Percentiles rank a stretch among this genome's conserved stretches.
These are phyloP conservation scores for Rubia yunnanensis DNA, from an alignment of 257 asterid species.

Conservation along the genomic window DNA sequence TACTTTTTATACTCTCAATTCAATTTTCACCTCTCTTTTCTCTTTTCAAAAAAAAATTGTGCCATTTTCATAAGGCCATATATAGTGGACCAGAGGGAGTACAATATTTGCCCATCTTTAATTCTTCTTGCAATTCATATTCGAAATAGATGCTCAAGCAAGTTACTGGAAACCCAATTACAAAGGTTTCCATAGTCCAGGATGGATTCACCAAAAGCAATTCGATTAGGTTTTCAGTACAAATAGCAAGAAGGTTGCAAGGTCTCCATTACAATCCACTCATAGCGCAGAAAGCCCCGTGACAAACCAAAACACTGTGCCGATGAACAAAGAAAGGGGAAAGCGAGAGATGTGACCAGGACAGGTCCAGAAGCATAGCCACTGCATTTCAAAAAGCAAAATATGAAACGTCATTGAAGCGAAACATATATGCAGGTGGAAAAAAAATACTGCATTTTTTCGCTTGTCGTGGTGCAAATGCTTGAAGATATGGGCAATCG, in stretches of 20 bases:
- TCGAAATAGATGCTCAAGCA: neutral
- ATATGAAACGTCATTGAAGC: neutral
- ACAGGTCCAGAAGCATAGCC: neutral
- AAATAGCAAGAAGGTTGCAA: neutral
- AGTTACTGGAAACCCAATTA: neutral
- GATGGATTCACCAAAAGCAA: neutral
- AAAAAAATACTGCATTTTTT: constrained; percentile 2
- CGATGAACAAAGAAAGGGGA: neutral
- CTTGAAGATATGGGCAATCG: neutral
- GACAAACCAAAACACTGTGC: neutral
- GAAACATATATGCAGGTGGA: neutral
- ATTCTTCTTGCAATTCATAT: neutral
- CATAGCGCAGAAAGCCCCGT: neutral
- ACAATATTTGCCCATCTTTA: neutral
- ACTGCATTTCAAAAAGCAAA: neutral
- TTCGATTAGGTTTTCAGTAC: neutral
- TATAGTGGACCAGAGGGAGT: too few species aligned
- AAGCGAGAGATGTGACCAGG: neutral
- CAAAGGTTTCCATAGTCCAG: neutral
- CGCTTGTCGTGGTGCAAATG: neutral
- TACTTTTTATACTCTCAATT: too few species aligned
- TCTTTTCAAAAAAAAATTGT: too few species aligned
- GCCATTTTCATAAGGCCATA: too few species aligned
- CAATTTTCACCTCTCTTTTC: too few species aligned
- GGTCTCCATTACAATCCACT: neutral